These are phyloP conservation scores for Ascosphaera aggregata DNA, from an alignment of 2,329 filamentous ascomycete species.

Conservation along the genomic window DNA sequence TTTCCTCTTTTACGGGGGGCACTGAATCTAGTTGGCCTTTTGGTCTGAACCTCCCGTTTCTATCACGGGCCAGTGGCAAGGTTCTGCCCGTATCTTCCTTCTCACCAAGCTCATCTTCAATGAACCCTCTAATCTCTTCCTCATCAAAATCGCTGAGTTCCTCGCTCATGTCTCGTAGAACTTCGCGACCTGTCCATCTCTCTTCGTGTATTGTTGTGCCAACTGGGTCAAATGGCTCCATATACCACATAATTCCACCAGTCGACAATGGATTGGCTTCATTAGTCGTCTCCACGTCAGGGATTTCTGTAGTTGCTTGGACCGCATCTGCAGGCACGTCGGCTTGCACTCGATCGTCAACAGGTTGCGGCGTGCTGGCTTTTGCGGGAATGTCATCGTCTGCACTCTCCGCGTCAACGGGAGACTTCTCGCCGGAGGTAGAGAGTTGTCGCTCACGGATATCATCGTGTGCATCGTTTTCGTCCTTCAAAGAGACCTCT, in stretches of 20 bases:
- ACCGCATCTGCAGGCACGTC: slow-evolving; percentile 10
- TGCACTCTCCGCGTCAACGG: no score
- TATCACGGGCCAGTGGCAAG: slow-evolving; percentile 5
- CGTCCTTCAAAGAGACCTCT: not conserved
- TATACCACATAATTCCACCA: slow-evolving; percentile 75
- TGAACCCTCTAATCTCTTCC: slow-evolving; percentile 55
- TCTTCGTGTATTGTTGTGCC: slow-evolving; percentile 64
- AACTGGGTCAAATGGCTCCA: slow-evolving; percentile 52
- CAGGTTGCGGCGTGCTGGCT: slow-evolving; percentile 4
- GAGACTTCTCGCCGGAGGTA: no score
- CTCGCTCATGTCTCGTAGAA: slow-evolving; percentile 53
- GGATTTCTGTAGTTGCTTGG: slow-evolving; percentile 16
- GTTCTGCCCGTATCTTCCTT: slow-evolving; percentile 4
- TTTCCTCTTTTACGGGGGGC: no score
- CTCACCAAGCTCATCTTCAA: slow-evolving; percentile 24
- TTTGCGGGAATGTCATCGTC: slow-evolving; percentile 4
- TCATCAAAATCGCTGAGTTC: slow-evolving; percentile 83
- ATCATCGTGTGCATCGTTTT: not conserved
- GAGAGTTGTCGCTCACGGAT: no score
- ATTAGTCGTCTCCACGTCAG: slow-evolving; percentile 10
- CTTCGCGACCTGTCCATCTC: slow-evolving; percentile 47
- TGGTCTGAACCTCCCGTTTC: slow-evolving; percentile 3
- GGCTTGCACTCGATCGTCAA: not conserved
- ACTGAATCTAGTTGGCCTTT: not conserved
- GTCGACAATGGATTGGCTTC: slow-evolving; percentile 31